Base-by-base conservation (phyloP, 768 basidiomycete genomes). In the Dacryopinax primogenitus region DNA sequence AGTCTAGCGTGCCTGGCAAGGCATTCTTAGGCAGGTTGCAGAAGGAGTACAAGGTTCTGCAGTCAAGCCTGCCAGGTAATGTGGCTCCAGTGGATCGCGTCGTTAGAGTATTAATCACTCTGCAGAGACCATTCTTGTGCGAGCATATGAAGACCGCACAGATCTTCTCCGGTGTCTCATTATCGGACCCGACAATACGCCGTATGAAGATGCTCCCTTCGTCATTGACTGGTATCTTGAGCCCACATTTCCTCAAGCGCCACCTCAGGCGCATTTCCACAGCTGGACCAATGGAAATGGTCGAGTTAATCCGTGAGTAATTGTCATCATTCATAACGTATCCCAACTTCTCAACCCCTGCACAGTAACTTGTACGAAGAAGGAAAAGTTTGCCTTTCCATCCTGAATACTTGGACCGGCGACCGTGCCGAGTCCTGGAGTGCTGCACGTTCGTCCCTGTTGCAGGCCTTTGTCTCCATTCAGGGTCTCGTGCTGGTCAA, bases 201-300 rank as follows among this genome's bases (percentile, higher is more conserved):
- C 93, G n/a, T 96, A 95, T 69, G 84, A 90, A 73, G 88, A 94
- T 73, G 90, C 91, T 21, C 94, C 93, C 0, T 94, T 95, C 75
- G 86, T 96, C 28, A 95, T 96, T 65, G 93, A 97, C 75, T 92
- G 90, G 90, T 84, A 86, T 81, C 78, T 92, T 12, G 90, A 89
- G 70, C 89, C 84, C 64, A 86, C 87, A 73, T 96, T 87, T 73
- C 92, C 86, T 47, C 84, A 85, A 68, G 83, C 78, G 67, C 92
- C 93, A 13, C 93, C 93, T 0, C 78, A 84, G 64, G 94, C 93
- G 11, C 87, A 90, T 76, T 97, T 97, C 74, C 80, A 86, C 62
- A 92, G 90, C 67, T 94, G 92, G 89, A 96, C 93, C 3, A 91
- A 92, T 74, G 92, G 92, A 1, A 91, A 92, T 71, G 92, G 92